phyloP scores from a whole-genome alignment of 169 alveolate genomes.

The Eimeria zaria region DNA sequence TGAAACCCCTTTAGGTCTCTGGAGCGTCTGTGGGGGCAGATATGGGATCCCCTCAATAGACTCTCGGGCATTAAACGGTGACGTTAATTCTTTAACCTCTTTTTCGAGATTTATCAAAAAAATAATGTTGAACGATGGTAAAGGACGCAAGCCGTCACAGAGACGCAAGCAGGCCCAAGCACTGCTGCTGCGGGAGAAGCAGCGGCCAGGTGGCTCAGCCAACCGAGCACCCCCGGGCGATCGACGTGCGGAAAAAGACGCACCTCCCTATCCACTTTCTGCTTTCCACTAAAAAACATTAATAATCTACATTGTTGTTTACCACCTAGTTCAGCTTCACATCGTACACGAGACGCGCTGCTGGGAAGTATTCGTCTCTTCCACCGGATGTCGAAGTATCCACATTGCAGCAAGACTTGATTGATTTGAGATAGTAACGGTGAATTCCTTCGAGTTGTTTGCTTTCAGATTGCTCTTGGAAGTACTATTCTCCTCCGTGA shows the following conservation, averaged over 20 bases:
- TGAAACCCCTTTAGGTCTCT: not conserved
- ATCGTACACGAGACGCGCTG: not conserved
- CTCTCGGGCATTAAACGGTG: not conserved
- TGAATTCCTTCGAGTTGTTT: no score
- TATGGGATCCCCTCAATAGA: not conserved
- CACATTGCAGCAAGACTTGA: not conserved
- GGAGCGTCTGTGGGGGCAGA: conserved; percentile 29
- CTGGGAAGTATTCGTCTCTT: not conserved
- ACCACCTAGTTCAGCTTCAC: not conserved
- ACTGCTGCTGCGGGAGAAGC: conserved; percentile 7
- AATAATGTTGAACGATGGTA: not conserved
- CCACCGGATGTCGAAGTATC: not conserved
- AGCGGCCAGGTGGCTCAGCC: not conserved
- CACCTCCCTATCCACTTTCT: not conserved
- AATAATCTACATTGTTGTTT: not conserved
- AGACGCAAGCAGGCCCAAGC: not conserved
- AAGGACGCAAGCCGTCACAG: not conserved
- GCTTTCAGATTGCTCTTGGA: no score
- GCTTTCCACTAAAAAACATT: not conserved
- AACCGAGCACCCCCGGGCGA: not conserved
- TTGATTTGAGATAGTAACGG: not conserved
- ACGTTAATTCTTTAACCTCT: not conserved
- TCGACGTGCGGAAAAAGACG: not conserved
- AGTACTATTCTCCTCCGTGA: no score
- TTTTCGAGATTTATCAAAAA: not conserved